Conservation (phyloP, 1,284 basidiomycete genomes). For the Irpex rosettiformis region DNA sequence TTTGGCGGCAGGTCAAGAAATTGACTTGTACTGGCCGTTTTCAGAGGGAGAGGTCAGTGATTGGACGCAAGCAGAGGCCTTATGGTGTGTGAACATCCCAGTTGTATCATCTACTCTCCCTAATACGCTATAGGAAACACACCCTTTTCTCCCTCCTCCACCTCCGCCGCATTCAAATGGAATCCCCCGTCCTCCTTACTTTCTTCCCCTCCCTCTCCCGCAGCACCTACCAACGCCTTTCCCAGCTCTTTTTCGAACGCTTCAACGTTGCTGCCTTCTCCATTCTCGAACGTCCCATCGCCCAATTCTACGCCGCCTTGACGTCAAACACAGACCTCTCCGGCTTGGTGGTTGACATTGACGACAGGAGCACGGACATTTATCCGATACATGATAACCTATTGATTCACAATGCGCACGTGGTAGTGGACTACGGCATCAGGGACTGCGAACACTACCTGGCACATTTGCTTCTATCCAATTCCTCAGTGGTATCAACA, state of each 20-base stretch:
- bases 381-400: slow-evolving; percentile 81
- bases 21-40: slow-evolving; percentile 85
- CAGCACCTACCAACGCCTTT: slow-evolving; percentile 69
- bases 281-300: slow-evolving; percentile 82
- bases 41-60: slow-evolving; percentile 71
- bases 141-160: slow-evolving; percentile 76
- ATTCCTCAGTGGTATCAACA: slow-evolving; percentile 61
- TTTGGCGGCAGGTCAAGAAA: slow-evolving; percentile 64
- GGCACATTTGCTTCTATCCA: slow-evolving; percentile 63
- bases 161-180: slow-evolving; percentile 82
- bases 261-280: slow-evolving; percentile 89
- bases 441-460: slow-evolving; percentile 76
- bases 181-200: slow-evolving; percentile 81
- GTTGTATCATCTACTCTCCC: slow-evolving; percentile 1
- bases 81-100: slow-evolving; percentile 62
- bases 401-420: slow-evolving; percentile 57
- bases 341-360: slow-evolving; percentile 86
- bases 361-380: slow-evolving; percentile 72
- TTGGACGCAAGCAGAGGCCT: slow-evolving; percentile 88
- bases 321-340: slow-evolving; percentile 55
- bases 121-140: slow-evolving; percentile 64
- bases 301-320: slow-evolving; percentile 76
- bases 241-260: slow-evolving; percentile 92
- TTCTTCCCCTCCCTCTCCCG: slow-evolving; percentile 72
- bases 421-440: slow-evolving; percentile 63